Evolutionary conservation across 805 yeast genomes (phyloP).

Genomic region (Candida piceae): DNA sequence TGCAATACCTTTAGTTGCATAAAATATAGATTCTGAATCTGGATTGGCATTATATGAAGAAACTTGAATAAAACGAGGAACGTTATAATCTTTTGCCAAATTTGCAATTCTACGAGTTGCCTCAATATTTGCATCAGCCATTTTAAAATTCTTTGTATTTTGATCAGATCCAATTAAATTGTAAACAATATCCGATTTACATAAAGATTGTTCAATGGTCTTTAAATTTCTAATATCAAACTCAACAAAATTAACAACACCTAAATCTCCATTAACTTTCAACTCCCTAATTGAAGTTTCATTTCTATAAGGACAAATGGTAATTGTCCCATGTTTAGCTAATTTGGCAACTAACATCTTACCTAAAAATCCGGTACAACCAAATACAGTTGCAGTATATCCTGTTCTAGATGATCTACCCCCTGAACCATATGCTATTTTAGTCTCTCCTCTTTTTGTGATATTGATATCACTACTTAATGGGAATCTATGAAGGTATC

Average conservation of each 20-base stretch:
- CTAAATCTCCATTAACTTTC: slow-evolving; percentile 81
- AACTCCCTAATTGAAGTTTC: slow-evolving; percentile 72
- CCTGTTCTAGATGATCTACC: slow-evolving; percentile 86
- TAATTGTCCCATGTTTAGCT: slow-evolving; percentile 77
- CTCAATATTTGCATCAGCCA: slow-evolving; percentile 81
- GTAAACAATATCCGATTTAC: slow-evolving; percentile 76
- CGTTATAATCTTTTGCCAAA: slow-evolving; percentile 63
- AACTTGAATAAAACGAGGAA: slow-evolving; percentile 72
- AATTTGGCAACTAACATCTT: slow-evolving; percentile 64
- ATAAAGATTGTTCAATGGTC: slow-evolving; percentile 71
- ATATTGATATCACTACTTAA: slow-evolving; percentile 58
- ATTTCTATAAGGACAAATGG: slow-evolving; percentile 77
- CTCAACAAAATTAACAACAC: slow-evolving; percentile 80
- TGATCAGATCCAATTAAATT: slow-evolving; percentile 75
- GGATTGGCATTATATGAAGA: slow-evolving; percentile 74
- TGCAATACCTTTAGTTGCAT: slow-evolving; percentile 74
- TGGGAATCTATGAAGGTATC: slow-evolving; percentile 30
- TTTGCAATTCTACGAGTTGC: slow-evolving; percentile 72
- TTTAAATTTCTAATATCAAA: slow-evolving; percentile 74
- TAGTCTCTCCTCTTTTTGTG: slow-evolving; percentile 71
- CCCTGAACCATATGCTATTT: slow-evolving; percentile 66
- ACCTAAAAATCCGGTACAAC: slow-evolving; percentile 77
- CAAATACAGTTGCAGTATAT: slow-evolving; percentile 83
- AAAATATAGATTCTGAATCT: slow-evolving; percentile 61
- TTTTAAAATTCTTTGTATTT: slow-evolving; percentile 72